Conservation (phyloP, 805 yeast species). For the Ogataea philodendri region DNA sequence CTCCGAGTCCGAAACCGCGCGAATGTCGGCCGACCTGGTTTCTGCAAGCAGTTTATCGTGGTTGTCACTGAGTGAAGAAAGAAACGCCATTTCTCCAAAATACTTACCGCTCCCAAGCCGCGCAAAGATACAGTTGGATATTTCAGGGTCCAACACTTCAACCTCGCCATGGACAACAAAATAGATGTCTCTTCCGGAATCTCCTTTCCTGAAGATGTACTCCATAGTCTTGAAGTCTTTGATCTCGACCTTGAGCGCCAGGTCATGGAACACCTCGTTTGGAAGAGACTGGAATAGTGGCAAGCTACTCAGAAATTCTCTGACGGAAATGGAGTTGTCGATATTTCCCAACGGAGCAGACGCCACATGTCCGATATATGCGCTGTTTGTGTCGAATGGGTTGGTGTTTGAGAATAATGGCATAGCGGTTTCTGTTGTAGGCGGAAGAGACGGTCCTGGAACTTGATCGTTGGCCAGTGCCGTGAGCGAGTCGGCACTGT, state of each 20-base stretch:
- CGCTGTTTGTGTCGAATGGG: not conserved
- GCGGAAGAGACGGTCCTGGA: slow-evolving; percentile 44
- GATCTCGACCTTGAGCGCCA: slow-evolving; percentile 65
- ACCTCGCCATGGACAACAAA: slow-evolving; percentile 69
- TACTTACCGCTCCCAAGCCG: slow-evolving; percentile 61
- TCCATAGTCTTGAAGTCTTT: slow-evolving; percentile 53
- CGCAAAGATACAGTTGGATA: slow-evolving; percentile 45
- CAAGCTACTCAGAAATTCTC: slow-evolving; percentile 55
- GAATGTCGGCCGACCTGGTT: slow-evolving; percentile 58
- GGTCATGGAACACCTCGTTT: slow-evolving; percentile 54
- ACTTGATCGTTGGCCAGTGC: slow-evolving; percentile 35
- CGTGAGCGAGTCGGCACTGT: slow-evolving; percentile 24
- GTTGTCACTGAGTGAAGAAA: slow-evolving; percentile 40
- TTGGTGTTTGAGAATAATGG: not conserved
- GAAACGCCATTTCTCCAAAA: slow-evolving; percentile 76
- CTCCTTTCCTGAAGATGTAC: slow-evolving; percentile 58
- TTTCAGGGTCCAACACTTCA: slow-evolving; percentile 51
- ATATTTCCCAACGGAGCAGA: slow-evolving; percentile 1
- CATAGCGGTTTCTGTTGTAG: slow-evolving; percentile 17
- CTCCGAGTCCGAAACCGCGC: slow-evolving; percentile 60
- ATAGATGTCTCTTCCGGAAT: slow-evolving; percentile 59
- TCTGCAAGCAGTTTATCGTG: slow-evolving; percentile 28
- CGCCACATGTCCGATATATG: not conserved
- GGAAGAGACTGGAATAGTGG: slow-evolving; percentile 62
- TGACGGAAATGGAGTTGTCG: slow-evolving; percentile 51